Base-by-base conservation (phyloP, 176 grass and related monocot genomes). In the Oryza officinalis region DNA sequence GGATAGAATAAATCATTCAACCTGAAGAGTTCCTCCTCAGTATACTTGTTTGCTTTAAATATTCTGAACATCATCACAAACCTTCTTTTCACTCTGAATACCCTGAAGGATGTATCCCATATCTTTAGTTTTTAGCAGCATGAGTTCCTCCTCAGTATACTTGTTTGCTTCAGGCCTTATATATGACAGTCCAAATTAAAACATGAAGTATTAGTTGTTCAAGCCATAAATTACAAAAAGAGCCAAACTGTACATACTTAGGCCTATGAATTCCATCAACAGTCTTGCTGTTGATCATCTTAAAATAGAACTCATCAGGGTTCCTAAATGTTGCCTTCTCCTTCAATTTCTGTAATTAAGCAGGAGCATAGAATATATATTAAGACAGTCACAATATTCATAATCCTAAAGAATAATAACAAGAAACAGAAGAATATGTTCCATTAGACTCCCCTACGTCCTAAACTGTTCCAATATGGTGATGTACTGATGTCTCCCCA, bases 281-380 rank as follows among this genome's bases (percentile, higher is more conserved):
- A 2, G 81, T 92, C 79, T 23, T 90, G 33, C 80, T 96, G 40
- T 99, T 91, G 77, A 96, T 75, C 96, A 99, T 99, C 84, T 91
- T 99, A 84, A 99, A 99, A 41, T 94, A 91, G 71, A 99, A 96
- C 78, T 99, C 96, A 96, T 96, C 91, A 41, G 91, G 93, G 74
- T 99, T 99, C 72, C 49, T 99, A 68, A 81, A 76, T 20, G 88
- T 25, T 38, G 93, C 93, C 83, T 99, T 99, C 37, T 96, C 96
- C 84, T 64, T 94, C 37, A 99, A 71, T 89, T 73, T 92, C 96
- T 99, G 81, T 27, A 74, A 86, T 87, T 15, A 69, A 72, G 23
- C 49, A 64, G 0, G 10, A 46, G 25, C 13, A 76, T 40, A 33
- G 18, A 17, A 0, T 27, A 52, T 63, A 35, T n/a, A 49, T 76